Evolutionary conservation across 495 filamentous ascomycete genomes (phyloP), one percentile per base, ranked within the genome.

Genomic region (Aspergillus funiculosus): DNA sequence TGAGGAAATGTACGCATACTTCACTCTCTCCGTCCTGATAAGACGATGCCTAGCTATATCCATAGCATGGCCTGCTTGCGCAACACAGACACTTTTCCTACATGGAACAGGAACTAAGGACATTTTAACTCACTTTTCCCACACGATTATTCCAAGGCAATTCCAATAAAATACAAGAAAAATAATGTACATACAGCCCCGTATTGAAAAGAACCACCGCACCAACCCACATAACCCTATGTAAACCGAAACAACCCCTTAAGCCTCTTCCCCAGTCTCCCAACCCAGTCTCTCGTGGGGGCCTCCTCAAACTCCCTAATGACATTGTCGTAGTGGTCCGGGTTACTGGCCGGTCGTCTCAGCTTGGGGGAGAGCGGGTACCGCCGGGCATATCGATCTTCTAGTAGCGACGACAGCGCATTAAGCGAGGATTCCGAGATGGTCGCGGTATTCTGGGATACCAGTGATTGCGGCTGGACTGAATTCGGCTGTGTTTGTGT

Each of bases 281-380:
- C 71, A 20, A 77, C 53, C 63, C 71, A 84, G 32, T 77, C 76
- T 5, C 86, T 68, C 30, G 59, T 70, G 18, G 84, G 84, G 13
- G 83, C 86, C 61, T 81, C 83, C 38, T 82, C 77, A 28, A 89
- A 77, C 64, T 90, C 89, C 43, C 67, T 71, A 43, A 87, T 58
- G 4, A 95, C 60, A 50, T 85, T 73, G 19, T 79, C 73, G 58
- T 91, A 95, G 62, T 94, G 79, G 3, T 73, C 79, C 20, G 89
- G 87, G 47, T 88, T 83, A 56, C 79, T 86, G 25, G 75, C 76
- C 1, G 89, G 89, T 19, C 69, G 66, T 51, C 89, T 73, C 37
- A 91, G 57, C 13, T 66, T 67, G 13, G 71, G 68, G 0, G 75
- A 67, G 13, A 89, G 55, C 6, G 81, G 83, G 60, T 89, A 92